Percentiles rank a stretch among this genome's conserved stretches.
These are phyloP conservation scores for Xylaria sp. DNA, from an alignment of 2,329 filamentous ascomycete species.

Conservation along the genomic window DNA sequence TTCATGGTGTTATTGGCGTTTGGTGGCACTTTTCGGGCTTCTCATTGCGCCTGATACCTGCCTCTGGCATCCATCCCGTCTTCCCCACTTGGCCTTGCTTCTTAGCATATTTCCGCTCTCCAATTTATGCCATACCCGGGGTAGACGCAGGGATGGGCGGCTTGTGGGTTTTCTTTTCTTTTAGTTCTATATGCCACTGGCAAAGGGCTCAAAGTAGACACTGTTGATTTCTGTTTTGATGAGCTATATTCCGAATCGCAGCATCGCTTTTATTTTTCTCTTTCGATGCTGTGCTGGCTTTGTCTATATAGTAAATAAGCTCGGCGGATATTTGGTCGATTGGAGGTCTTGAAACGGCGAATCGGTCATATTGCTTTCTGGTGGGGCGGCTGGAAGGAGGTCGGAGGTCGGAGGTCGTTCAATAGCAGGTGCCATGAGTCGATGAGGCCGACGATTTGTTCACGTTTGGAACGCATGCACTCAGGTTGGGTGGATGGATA, in stretches of 20 bases:
- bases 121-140: neutral
- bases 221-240: neutral
- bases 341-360: conserved; percentile 7
- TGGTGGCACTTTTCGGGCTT: conserved; percentile 21
- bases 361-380: conserved; percentile 4
- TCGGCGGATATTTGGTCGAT: neutral
- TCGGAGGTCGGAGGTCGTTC: neutral
- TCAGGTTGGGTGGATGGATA: neutral
- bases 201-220: neutral
- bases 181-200: neutral
- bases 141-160: neutral
- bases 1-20: conserved; percentile 36
- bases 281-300: neutral
- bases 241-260: neutral
- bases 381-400: neutral
- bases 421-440: neutral
- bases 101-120: neutral
- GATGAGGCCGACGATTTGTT: neutral
- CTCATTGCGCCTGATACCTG: conserved; percentile 35
- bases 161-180: neutral
- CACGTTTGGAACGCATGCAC: neutral
- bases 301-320: conserved; percentile 15
- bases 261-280: neutral
- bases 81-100: neutral
- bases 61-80: conserved; percentile 21